Base-by-base conservation (phyloP, 1,284 basidiomycete species). In the Gymnopus androsaceus region DNA sequence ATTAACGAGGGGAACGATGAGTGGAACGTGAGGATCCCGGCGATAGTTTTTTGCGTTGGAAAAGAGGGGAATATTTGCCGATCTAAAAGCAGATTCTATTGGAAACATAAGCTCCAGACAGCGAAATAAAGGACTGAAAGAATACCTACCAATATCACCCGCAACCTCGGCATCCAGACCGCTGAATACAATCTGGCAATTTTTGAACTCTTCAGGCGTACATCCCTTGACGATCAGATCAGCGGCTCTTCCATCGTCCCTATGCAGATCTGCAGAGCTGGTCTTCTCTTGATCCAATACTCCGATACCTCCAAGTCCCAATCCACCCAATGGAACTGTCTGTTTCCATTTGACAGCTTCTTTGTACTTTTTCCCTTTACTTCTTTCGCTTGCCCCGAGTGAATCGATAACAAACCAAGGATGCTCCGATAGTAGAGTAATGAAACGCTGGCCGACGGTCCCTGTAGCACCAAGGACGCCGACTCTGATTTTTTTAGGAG, bases 31-130 rank as follows among this genome's bases (percentile, higher is more conserved):
- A 3, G 94, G 94, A 73, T 98, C 96, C 36, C 94, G 81, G 53
- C 97, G 85, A 75, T 90, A 95, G 73, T 95, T 98, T 74, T 97
- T 98, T n/a, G 97, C 89, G 66, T 99, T 99, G 27, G 95, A 98
- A 74, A 98, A 99, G 25, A 99, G 90, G 54, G 90, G 86, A 48
- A 98, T 82, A 66, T 99, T 90, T 31, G 95, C 93, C 17, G 80
- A 73, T 63, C 96, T 81, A 76, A 99, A 97, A 0, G 89, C 88
- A 36, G 81, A 77, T 79, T 99, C 97, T 97, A 21, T 25, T 36
- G 12, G 33, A 9, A 27, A 57, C 11, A 58, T 54, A 44, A 15
- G 41, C 47, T 54, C 37, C 2, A 34, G 12, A 27, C 23, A 37
- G 36, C 27, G n/a, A 23, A 33, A 41, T 34, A 28, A 45, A 56